phyloP scores from a whole-genome alignment of 139 green algal genomes.

The Coccomyxa sp. region DNA sequence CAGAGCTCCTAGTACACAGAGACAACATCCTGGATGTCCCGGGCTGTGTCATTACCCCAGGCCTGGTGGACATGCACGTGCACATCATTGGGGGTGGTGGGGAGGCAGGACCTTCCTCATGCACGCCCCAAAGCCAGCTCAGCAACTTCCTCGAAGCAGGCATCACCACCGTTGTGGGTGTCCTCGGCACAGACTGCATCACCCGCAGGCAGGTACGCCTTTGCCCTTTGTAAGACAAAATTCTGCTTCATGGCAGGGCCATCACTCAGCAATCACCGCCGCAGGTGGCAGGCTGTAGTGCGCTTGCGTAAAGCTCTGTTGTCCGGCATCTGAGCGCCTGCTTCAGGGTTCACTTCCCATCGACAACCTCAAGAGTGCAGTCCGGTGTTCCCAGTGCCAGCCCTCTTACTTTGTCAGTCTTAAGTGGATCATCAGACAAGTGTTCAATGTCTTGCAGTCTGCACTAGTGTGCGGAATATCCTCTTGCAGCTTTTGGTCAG shows the following conservation, averaged over 20 bases:
- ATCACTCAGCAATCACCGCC: not conserved
- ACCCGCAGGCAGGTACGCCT: slow-evolving; percentile 16
- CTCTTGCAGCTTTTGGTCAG: not conserved
- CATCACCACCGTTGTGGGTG: slow-evolving; percentile 44
- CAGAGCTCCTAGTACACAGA: no score
- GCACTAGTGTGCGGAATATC: not conserved
- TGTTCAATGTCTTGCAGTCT: not conserved
- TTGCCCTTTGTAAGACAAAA: not conserved
- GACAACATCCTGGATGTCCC: not conserved
- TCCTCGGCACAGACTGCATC: slow-evolving; percentile 34
- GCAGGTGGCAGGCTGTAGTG: not conserved
- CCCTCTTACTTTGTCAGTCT: not conserved
- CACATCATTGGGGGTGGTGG: slow-evolving; percentile 19
- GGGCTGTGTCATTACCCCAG: not conserved
- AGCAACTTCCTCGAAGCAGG: slow-evolving; percentile 31
- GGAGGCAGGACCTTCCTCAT: slow-evolving; percentile 18
- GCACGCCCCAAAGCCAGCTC: slow-evolving; percentile 30
- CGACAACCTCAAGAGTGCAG: not conserved
- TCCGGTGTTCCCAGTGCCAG: not conserved
- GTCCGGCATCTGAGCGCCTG: not conserved
- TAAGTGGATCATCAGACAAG: not conserved
- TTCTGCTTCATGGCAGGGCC: not conserved
- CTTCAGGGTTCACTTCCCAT: not conserved
- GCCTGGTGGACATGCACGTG: slow-evolving; percentile 40
- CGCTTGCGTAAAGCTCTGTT: not conserved